Percentiles rank a stretch among this genome's conserved stretches.
phyloP scores from a whole-genome alignment of 2,329 filamentous ascomycete species.

The Leptodontidium sp. region DNA sequence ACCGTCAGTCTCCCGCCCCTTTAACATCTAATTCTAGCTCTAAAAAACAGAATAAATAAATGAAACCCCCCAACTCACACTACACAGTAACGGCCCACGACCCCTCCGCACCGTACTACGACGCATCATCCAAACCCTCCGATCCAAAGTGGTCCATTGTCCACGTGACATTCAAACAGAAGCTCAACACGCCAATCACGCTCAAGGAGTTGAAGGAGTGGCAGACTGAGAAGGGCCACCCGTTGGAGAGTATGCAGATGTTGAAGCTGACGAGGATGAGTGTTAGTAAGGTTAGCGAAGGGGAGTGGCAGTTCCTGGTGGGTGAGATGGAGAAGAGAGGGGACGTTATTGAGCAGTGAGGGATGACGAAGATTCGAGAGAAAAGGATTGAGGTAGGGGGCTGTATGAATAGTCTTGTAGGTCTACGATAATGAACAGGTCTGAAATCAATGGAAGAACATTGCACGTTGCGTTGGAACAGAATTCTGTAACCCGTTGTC shows the following conservation, averaged over 20 bases:
- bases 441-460: too few species aligned
- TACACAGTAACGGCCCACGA: slow-evolving; percentile 66
- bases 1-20: slow-evolving; percentile 61
- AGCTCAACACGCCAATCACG: slow-evolving; percentile 76
- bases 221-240: slow-evolving; percentile 58
- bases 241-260: slow-evolving; percentile 80
- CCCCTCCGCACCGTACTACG: slow-evolving; percentile 80
- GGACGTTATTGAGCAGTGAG: slow-evolving; percentile 33
- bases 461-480: too few species aligned
- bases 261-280: slow-evolving; percentile 84
- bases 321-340: slow-evolving; percentile 49
- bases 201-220: slow-evolving; percentile 76
- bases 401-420: slow-evolving; percentile 1
- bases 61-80: slow-evolving; percentile 16
- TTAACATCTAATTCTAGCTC: neutral
- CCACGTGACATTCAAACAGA: slow-evolving; percentile 85
- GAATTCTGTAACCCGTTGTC: too few species aligned
- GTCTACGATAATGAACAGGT: too few species aligned
- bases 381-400: neutral
- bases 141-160: slow-evolving; percentile 88
- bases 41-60: neutral
- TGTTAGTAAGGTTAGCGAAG: slow-evolving; percentile 71
- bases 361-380: neutral
- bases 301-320: slow-evolving; percentile 72
- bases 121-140: slow-evolving; percentile 73